A percentile compares a stretch with the other conserved stretches of the same genome.
Evolutionary conservation across 306 rosid species (phyloP).

Genomic region (Malus sieversii): DNA sequence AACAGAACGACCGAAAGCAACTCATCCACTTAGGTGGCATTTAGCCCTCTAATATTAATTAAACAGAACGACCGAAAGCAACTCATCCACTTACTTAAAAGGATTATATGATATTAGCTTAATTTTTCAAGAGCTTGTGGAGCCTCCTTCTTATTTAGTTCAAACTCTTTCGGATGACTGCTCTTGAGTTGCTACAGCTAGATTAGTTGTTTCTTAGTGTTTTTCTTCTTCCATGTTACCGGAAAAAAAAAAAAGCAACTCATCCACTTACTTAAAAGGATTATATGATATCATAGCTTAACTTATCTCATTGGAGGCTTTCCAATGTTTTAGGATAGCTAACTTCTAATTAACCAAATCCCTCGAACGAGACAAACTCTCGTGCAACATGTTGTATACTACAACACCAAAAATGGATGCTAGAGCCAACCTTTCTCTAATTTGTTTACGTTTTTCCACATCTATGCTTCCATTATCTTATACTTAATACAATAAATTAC

Average conservation of each 20-base stretch:
- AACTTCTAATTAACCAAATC: not conserved
- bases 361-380: too few relatives aligned
- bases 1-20: not conserved
- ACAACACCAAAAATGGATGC: too few relatives aligned
- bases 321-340: not conserved
- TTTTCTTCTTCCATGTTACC: too few relatives aligned
- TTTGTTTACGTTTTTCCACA: not conserved
- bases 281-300: not conserved
- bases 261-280: not conserved
- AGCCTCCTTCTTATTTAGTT: too few relatives aligned
- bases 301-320: not conserved
- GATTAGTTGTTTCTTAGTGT: too few relatives aligned
- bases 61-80: not conserved
- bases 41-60: not conserved
- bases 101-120: not conserved
- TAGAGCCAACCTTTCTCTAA: not conserved
- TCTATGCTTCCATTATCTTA: not conserved
- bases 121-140: too few relatives aligned
- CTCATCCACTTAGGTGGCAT: not conserved
- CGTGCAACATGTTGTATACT: too few relatives aligned
- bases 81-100: not conserved
- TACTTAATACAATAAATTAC: not conserved
- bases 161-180: too few relatives aligned
- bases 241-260: not conserved
- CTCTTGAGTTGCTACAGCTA: too few relatives aligned